Conservation (phyloP, 1,139 yeast genomes). For the Eremothecium sinecaudum region DNA sequence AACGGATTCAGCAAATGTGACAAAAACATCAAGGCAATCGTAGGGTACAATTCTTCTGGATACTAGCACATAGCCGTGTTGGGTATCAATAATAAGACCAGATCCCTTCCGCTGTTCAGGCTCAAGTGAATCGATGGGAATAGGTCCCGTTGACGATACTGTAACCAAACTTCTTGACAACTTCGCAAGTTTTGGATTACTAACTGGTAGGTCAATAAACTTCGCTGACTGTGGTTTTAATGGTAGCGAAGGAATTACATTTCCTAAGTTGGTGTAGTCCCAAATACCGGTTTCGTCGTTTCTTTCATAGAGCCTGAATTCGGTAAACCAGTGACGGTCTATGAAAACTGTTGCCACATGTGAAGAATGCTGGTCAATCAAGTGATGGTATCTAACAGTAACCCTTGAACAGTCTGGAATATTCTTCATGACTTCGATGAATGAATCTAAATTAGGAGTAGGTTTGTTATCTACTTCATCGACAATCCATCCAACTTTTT, state of each 20-base stretch:
- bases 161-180: constrained; percentile 56
- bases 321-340: constrained; percentile 78
- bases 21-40: constrained; percentile 67
- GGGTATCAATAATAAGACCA: constrained; percentile 76
- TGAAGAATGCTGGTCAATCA: constrained; percentile 71
- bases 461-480: constrained; percentile 70
- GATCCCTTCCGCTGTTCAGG: constrained; percentile 53
- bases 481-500: constrained; percentile 62
- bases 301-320: constrained; percentile 63
- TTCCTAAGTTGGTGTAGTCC: constrained; percentile 69
- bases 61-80: constrained; percentile 67
- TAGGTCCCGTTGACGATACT: constrained; percentile 55
- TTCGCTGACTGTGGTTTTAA: constrained; percentile 54
- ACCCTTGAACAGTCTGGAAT: constrained; percentile 74
- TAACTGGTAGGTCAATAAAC: constrained; percentile 57
- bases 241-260: constrained; percentile 47
- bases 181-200: constrained; percentile 44
- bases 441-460: constrained; percentile 62
- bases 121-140: constrained; percentile 67
- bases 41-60: constrained; percentile 77
- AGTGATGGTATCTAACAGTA: constrained; percentile 63
- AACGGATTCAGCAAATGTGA: constrained; percentile 79
- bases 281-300: constrained; percentile 80
- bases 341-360: constrained; percentile 53
- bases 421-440: constrained; percentile 64